phyloP scores from a whole-genome alignment of 2,329 filamentous ascomycete species.

The Colletotrichum somersetense region DNA sequence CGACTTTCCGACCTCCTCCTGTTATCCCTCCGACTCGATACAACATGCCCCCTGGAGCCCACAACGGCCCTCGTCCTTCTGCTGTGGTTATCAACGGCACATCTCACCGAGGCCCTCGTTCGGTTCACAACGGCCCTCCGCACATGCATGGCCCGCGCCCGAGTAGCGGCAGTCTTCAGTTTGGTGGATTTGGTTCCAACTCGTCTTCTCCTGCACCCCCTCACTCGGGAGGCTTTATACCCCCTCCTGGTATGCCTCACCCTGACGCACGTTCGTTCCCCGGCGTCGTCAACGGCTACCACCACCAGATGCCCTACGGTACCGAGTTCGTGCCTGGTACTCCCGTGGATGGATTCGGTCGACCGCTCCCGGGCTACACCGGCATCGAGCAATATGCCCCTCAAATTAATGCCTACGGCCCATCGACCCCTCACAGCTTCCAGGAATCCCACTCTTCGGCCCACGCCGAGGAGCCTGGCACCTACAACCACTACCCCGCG shows the following conservation, averaged over 20 bases:
- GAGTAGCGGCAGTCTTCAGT: constrained; percentile 68
- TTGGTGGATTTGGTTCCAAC: constrained; percentile 68
- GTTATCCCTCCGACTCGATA: constrained; percentile 53
- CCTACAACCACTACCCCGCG: constrained; percentile 56
- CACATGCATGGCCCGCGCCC: constrained; percentile 64
- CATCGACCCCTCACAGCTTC: constrained; percentile 71
- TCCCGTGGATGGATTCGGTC: constrained; percentile 54
- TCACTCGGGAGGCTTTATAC: constrained; percentile 60
- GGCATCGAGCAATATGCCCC: constrained; percentile 52
- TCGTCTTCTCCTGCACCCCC: constrained; percentile 69
- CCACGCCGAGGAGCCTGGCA: constrained; percentile 59
- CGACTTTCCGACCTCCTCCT: constrained; percentile 47
- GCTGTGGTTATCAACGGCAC: constrained; percentile 52
- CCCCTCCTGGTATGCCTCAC: constrained; percentile 59
- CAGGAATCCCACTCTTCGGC: constrained; percentile 71
- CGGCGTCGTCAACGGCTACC: constrained; percentile 52
- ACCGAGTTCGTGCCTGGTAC: constrained; percentile 52
- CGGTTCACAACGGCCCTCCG: constrained; percentile 51
- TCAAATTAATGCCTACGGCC: constrained; percentile 59
- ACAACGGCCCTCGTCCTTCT: constrained; percentile 46
- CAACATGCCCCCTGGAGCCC: constrained; percentile 52
- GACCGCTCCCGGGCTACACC: constrained; percentile 50
- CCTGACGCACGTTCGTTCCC: constrained; percentile 51
- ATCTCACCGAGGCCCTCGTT: constrained; percentile 49
- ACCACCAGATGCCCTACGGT: constrained; percentile 54